Base-by-base conservation (phyloP, 345 rosid genomes). In the Populus nigra region DNA sequence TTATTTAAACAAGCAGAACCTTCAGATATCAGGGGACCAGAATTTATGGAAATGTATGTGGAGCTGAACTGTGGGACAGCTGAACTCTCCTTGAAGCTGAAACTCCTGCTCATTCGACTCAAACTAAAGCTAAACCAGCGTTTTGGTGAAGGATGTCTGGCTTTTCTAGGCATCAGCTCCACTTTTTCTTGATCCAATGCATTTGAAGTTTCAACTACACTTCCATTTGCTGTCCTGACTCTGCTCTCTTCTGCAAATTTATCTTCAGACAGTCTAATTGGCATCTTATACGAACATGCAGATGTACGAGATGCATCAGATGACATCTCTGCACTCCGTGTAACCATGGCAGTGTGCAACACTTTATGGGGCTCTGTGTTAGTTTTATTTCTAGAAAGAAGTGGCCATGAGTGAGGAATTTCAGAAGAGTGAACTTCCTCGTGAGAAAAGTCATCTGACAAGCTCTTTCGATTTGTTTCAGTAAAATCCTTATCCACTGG, bases 41-140 rank as follows among this genome's bases (percentile, higher is more conserved):
- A 90, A 72, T 84, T 88, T 47, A 71, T 82, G 79, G 90, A 80
- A 77, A 80, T 85, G 79, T 85, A 78, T 39, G 83, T 57, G 65
- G 91, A 84, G 80, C 74, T 88, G 80, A 86, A 68, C 70, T 81
- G 87, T 66, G 87, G 88, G 76, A 78, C 81, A 29, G 86, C 35
- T 76, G 89, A 81, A 76, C 88, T 87, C 59, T 93, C 99, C 77
- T 86, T 96, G 45, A 84, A 86, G 70, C 93, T 93, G 83, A 91
- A 89, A 86, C 97, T 96, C 85, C 89, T 90, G 73, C 89, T 82
- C 83, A 90, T 82, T 77, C 85, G 88, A 70, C 93, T 84, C 36
- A 95, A 85, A 88, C 92, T 93, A 81, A 92, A 91, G 89, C 96
- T 91, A 84, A 90, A 91, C 68, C 97, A 86, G 63, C 88, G 87